These are phyloP conservation scores for Pichia sp. DNA, from an alignment of 1,139 yeast genomes.

Conservation along the genomic window DNA sequence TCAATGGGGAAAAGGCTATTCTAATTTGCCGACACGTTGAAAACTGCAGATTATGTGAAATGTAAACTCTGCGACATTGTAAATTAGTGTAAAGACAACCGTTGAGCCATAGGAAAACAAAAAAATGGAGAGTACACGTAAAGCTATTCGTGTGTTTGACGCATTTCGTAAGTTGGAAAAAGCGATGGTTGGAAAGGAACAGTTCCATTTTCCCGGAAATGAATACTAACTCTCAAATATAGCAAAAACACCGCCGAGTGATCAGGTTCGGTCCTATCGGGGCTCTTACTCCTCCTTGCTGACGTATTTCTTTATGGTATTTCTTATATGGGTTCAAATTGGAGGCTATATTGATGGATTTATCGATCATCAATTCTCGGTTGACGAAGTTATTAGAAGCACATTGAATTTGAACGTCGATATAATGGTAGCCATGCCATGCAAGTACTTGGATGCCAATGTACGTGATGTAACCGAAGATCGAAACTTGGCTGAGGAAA, in stretches of 20 bases:
- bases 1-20: neutral
- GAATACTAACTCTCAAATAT: conserved; percentile 2
- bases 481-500: conserved; percentile 69
- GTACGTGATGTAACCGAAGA: conserved; percentile 78
- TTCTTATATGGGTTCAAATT: conserved; percentile 79
- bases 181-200: neutral
- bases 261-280: conserved; percentile 66
- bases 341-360: conserved; percentile 85
- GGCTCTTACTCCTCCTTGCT: conserved; percentile 75
- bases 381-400: conserved; percentile 59
- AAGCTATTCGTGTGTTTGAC: conserved; percentile 64
- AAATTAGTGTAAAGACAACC: neutral
- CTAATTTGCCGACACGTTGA: neutral
- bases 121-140: conserved; percentile 26
- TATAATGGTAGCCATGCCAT: conserved; percentile 78
- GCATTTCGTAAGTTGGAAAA: conserved; percentile 47
- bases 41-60: neutral
- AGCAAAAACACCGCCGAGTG: conserved; percentile 78
- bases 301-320: conserved; percentile 55
- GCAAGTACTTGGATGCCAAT: conserved; percentile 69
- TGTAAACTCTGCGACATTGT: neutral
- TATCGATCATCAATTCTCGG: conserved; percentile 72
- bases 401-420: conserved; percentile 72
- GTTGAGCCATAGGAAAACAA: neutral
- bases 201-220: neutral